Conservation (phyloP, 2,329 filamentous ascomycete genomes). For the Colletotrichum sp. region DNA sequence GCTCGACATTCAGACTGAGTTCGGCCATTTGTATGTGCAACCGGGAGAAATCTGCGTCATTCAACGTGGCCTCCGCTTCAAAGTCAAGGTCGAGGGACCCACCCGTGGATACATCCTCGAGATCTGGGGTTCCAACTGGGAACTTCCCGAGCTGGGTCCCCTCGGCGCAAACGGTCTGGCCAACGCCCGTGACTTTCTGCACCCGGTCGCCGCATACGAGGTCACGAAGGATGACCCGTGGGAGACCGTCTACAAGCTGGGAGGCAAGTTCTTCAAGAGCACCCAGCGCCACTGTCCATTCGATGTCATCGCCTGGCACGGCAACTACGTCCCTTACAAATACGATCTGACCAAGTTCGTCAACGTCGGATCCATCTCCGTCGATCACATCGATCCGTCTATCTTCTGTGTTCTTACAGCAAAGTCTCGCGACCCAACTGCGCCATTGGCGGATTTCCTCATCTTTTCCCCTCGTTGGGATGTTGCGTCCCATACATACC, state of each 20-base stretch:
- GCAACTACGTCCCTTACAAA: constrained; percentile 67
- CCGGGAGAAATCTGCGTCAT: constrained; percentile 73
- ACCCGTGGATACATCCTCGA: constrained; percentile 71
- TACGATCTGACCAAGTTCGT: constrained; percentile 62
- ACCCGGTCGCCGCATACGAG: constrained; percentile 63
- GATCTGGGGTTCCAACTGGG: constrained; percentile 67
- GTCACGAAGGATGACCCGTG: constrained; percentile 55
- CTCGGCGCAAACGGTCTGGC: constrained; percentile 70
- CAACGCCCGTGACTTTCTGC: constrained; percentile 68
- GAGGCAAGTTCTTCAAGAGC: constrained; percentile 63
- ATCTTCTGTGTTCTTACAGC: constrained; percentile 70
- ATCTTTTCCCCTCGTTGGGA: constrained; percentile 72
- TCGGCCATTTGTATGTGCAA: constrained; percentile 66
- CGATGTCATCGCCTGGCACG: constrained; percentile 75
- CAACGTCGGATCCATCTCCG: constrained; percentile 60
- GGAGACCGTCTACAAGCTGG: constrained; percentile 65
- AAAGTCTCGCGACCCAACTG: constrained; percentile 55
- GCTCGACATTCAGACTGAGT: constrained; percentile 71
- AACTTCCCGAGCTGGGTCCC: constrained; percentile 69
- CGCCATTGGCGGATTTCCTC: constrained; percentile 66
- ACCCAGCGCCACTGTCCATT: constrained; percentile 70
- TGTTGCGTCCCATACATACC: constrained; percentile 64
- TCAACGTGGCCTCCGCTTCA: constrained; percentile 59
- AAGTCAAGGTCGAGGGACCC: constrained; percentile 63
- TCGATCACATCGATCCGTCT: constrained; percentile 70